phyloP scores from a whole-genome alignment of 257 asterid species.

The Datura wrightii region DNA sequence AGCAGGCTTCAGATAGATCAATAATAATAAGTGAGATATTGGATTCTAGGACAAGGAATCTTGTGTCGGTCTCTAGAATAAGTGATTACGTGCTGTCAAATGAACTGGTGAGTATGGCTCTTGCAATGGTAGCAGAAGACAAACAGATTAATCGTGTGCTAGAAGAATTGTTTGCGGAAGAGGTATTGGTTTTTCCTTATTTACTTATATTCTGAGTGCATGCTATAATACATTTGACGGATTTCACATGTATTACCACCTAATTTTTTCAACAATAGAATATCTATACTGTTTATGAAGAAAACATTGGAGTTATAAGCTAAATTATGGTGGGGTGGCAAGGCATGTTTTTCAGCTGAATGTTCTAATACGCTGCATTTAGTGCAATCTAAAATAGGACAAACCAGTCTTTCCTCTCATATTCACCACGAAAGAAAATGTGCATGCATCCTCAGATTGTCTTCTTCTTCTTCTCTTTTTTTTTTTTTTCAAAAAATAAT shows the following conservation, averaged over 20 bases:
- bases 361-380: not conserved
- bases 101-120: conserved; percentile 99
- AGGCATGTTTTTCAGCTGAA: not conserved
- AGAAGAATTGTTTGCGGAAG: conserved; percentile 95
- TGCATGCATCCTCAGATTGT: too few species aligned
- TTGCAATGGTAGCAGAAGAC: conserved; percentile 99
- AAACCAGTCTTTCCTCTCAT: not conserved
- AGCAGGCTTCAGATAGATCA: conserved; percentile 94
- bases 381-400: not conserved
- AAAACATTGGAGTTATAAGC: not conserved
- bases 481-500: too few species aligned
- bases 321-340: not conserved
- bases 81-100: conserved; percentile 94
- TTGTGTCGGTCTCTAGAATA: conserved; percentile 90
- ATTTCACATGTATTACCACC: not conserved
- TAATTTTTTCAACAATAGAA: not conserved
- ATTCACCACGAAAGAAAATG: not conserved
- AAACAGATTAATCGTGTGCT: conserved; percentile 92
- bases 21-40: conserved; percentile 93
- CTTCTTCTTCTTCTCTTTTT: too few species aligned
- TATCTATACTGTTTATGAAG: not conserved
- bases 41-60: conserved; percentile 97
- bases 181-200: conserved; percentile 52
- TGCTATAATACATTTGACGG: not conserved
- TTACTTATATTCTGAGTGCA: not conserved